These are phyloP conservation scores for Aspergillus hiratsukae DNA, from an alignment of 2,329 filamentous ascomycete genomes.

Conservation along the genomic window DNA sequence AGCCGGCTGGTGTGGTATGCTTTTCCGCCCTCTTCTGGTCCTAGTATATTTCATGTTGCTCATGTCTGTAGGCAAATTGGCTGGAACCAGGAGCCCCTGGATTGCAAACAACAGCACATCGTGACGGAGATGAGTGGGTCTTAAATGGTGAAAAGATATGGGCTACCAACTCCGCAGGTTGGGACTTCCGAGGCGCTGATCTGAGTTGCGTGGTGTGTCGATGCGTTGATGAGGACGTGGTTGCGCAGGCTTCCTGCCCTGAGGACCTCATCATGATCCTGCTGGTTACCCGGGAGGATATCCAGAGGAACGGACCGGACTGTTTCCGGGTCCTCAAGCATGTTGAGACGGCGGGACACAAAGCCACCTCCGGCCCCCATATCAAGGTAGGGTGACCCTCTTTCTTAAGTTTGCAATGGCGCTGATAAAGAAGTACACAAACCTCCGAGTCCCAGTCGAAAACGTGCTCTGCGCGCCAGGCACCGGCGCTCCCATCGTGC, in stretches of 20 bases:
- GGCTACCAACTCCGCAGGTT: constrained; percentile 53
- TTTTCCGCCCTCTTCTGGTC: not conserved
- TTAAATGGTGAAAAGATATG: constrained; percentile 55
- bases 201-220: constrained; percentile 52
- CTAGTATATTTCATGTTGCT: not conserved
- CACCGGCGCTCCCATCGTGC: constrained; percentile 41
- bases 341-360: constrained; percentile 44
- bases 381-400: constrained; percentile 18
- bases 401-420: not conserved
- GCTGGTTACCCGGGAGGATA: constrained; percentile 46
- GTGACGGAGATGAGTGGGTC: constrained; percentile 49
- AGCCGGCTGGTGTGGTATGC: constrained; percentile 44
- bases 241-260: constrained; percentile 11
- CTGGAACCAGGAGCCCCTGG: constrained; percentile 48
- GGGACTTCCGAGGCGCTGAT: constrained; percentile 51
- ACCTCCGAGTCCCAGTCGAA: constrained; percentile 45
- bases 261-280: constrained; percentile 46
- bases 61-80: constrained; percentile 41
- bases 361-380: constrained; percentile 48
- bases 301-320: constrained; percentile 41
- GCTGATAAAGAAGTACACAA: constrained; percentile 32
- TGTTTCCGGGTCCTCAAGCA: constrained; percentile 48
- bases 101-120: constrained; percentile 46
- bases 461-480: constrained; percentile 47
- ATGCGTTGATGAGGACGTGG: constrained; percentile 18